Evolutionary conservation across 78 protist species (phyloP).

Genomic region (Pigoraptor vietnamica): DNA sequence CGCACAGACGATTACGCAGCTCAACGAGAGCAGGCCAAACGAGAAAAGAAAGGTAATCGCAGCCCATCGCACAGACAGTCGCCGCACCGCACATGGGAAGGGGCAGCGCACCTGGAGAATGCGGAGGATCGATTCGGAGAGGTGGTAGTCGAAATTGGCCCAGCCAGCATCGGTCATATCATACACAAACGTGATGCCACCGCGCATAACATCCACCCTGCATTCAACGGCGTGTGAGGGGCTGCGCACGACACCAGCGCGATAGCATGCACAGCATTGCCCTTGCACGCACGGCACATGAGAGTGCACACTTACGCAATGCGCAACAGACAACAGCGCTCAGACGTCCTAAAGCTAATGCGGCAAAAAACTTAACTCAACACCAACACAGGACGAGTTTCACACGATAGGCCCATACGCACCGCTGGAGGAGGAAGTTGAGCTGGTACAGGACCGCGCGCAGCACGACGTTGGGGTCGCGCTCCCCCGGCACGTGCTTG

Average conservation of each 20-base stretch:
- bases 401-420: too few relatives aligned
- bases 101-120: not conserved
- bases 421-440: not conserved
- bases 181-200: not conserved
- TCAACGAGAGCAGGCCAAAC: not conserved
- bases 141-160: not conserved
- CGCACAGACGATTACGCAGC: too few relatives aligned
- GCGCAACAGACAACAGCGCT: too few relatives aligned
- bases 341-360: too few relatives aligned
- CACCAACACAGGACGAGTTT: not conserved
- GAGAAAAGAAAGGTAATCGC: not conserved
- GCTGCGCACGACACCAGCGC: too few relatives aligned
- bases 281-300: too few relatives aligned
- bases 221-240: too few relatives aligned
- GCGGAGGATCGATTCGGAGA: not conserved
- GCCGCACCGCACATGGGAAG: not conserved
- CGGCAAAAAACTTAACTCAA: not conserved
- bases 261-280: too few relatives aligned
- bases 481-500: not conserved
- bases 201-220: not conserved
- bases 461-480: not conserved
- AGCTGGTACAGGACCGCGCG: not conserved
- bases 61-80: not conserved
- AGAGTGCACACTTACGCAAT: not conserved
- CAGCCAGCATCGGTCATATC: not conserved